Evolutionary conservation across 2,329 filamentous ascomycete genomes (phyloP).

Genomic region (Xylaria digitata): DNA sequence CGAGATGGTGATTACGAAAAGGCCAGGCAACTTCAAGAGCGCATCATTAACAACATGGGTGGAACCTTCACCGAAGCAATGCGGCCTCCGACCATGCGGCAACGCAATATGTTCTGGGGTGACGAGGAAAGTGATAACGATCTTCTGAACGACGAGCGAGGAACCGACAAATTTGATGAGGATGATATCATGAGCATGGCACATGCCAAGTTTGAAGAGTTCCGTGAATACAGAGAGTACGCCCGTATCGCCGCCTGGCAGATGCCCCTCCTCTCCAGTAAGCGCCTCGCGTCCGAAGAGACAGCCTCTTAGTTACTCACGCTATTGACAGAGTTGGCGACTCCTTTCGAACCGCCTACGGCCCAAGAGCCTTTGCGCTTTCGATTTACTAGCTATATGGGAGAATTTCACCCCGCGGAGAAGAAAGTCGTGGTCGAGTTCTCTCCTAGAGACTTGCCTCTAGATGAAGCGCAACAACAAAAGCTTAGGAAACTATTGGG

Average conservation of each 20-base stretch:
- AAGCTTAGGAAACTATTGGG: constrained; percentile 93
- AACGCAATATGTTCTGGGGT: constrained; percentile 43
- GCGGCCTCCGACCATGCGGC: constrained; percentile 5
- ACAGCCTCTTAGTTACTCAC: constrained; percentile 9
- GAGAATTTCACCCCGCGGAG: constrained; percentile 89
- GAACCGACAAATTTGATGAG: constrained; percentile 72
- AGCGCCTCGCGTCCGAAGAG: constrained; percentile 53
- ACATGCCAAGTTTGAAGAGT: constrained; percentile 87
- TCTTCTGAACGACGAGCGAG: constrained; percentile 43
- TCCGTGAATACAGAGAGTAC: constrained; percentile 89
- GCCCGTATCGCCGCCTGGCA: constrained; percentile 92
- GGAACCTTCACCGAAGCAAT: constrained; percentile 13
- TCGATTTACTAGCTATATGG: constrained; percentile 97
- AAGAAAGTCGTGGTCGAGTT: constrained; percentile 97
- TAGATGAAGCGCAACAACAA: constrained; percentile 73
- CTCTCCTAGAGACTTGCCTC: constrained; percentile 75
- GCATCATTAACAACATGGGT: constrained; percentile 18
- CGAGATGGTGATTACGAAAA: constrained; percentile 20
- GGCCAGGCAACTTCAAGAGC: constrained; percentile 34
- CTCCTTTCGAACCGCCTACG: constrained; percentile 80
- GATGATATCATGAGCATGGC: constrained; percentile 87
- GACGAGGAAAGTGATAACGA: constrained; percentile 47
- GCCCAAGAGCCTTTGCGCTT: constrained; percentile 82
- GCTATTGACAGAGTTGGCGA: constrained; percentile 74
- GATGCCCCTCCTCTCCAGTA: constrained; percentile 90